Conservation (phyloP, 805 yeast genomes). For the Pichia gijzeniarum region DNA sequence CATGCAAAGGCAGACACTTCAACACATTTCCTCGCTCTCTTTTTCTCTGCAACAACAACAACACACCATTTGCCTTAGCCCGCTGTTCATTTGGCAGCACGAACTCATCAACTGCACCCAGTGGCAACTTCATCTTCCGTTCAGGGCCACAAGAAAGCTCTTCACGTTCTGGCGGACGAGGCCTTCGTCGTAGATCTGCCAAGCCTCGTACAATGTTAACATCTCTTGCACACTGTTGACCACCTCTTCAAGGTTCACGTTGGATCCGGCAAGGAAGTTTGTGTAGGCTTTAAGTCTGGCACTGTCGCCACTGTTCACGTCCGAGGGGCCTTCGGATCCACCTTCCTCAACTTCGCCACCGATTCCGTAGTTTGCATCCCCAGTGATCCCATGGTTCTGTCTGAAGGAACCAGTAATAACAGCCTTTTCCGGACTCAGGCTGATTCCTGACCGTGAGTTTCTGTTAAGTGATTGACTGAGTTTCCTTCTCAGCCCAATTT, state of each 20-base stretch:
- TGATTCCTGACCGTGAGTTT: neutral
- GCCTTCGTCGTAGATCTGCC: slow-evolving; percentile 81
- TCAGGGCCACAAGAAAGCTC: neutral
- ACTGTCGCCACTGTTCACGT: slow-evolving; percentile 8
- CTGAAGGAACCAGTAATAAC: neutral
- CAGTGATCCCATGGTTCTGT: too few relatives aligned
- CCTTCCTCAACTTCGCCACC: too few relatives aligned
- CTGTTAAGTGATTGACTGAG: slow-evolving; percentile 5
- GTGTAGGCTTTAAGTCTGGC: slow-evolving; percentile 50
- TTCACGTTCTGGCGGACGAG: slow-evolving; percentile 41
- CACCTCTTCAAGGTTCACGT: slow-evolving; percentile 69
- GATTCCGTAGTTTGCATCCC: too few relatives aligned
- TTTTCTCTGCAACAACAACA: too few relatives aligned
- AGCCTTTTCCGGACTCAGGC: slow-evolving; percentile 7
- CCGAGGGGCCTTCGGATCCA: too few relatives aligned
- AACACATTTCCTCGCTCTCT: too few relatives aligned
- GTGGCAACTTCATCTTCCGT: neutral
- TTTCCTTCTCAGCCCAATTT: slow-evolving; percentile 8
- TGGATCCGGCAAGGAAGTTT: slow-evolving; percentile 65
- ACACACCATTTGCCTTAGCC: too few relatives aligned
- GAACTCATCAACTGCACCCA: too few relatives aligned
- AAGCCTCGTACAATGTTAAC: slow-evolving; percentile 70
- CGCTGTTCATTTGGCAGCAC: too few relatives aligned
- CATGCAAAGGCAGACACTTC: too few relatives aligned
- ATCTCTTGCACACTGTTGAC: slow-evolving; percentile 82